phyloP scores from a whole-genome alignment of 176 grass and related monocot species.

The Melocanna baccifera region DNA sequence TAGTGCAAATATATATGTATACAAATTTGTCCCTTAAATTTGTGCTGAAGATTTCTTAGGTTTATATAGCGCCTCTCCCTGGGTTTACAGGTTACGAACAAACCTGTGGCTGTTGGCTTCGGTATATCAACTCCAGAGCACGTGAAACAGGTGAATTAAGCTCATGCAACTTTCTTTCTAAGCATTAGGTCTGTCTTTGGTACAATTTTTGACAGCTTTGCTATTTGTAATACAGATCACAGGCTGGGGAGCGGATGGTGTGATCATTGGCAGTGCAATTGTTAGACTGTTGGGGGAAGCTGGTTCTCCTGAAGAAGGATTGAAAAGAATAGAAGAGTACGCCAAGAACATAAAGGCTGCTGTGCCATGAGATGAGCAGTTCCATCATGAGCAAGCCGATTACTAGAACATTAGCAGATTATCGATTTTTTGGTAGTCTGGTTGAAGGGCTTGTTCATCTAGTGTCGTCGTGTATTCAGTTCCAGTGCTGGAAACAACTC shows the following conservation, averaged over 20 bases:
- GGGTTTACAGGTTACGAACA: constrained; percentile 60
- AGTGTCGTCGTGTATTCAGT: neutral
- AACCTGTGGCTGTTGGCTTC: constrained; percentile 90
- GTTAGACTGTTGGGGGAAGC: constrained; percentile 78
- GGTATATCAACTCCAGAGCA: constrained; percentile 88
- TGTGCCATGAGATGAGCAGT: constrained; percentile 43
- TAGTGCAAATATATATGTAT: neutral
- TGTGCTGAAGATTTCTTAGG: neutral
- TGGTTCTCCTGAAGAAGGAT: constrained; percentile 66
- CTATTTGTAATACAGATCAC: constrained; percentile 45
- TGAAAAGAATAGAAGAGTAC: constrained; percentile 71
- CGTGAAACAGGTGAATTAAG: constrained; percentile 66
- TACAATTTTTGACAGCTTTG: neutral
- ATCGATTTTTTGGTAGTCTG: neutral
- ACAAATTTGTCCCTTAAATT: neutral
- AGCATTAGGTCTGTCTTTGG: neutral
- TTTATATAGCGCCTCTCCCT: constrained; percentile 18
- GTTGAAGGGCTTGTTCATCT: neutral
- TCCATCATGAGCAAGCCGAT: neutral
- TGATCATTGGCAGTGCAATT: constrained; percentile 91
- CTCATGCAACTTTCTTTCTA: neutral
- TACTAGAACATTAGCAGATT: neutral
- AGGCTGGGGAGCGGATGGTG: constrained; percentile 88
- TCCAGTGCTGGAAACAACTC: neutral
- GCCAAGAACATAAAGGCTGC: constrained; percentile 70